phyloP scores from a whole-genome alignment of 495 filamentous ascomycete genomes.

The Tuber umbilicatum region DNA sequence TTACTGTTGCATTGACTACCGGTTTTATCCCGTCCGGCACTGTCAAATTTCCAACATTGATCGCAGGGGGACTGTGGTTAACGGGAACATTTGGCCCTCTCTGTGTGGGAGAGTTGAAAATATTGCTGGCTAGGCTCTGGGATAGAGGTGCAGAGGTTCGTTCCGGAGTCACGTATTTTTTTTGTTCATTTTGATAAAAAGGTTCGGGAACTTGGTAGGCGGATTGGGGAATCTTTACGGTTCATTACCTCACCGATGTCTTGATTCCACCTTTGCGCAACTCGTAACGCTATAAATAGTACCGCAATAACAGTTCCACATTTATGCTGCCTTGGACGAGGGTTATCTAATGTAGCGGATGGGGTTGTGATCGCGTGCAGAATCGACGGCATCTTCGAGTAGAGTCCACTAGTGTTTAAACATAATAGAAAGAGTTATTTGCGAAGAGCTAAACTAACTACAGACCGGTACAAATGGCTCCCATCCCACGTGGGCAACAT shows the following conservation, averaged over 20 bases:
- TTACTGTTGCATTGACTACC: no score
- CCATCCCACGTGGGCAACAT: neutral
- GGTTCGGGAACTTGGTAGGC: neutral
- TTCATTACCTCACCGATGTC: neutral
- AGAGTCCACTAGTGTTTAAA: neutral
- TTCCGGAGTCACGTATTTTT: neutral
- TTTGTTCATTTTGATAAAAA: neutral
- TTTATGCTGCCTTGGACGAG: neutral
- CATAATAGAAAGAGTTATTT: neutral
- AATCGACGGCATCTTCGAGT: neutral
- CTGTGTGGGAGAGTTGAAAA: neutral
- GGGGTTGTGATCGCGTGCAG: neutral
- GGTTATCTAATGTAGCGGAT: neutral
- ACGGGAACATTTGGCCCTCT: neutral
- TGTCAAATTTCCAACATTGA: no score
- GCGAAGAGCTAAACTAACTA: neutral
- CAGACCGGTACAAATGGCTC: neutral
- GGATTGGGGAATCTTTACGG: neutral
- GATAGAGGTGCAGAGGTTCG: neutral
- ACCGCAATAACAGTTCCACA: neutral
- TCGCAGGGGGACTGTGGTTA: neutral
- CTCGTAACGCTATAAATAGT: neutral
- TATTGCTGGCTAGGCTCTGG: neutral
- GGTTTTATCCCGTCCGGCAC: no score
- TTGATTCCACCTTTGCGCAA: neutral